Evolutionary conservation across 352 stramenopile genomes (phyloP), one percentile per base, ranked within the genome.

Genomic region (Phytopythium boreale): DNA sequence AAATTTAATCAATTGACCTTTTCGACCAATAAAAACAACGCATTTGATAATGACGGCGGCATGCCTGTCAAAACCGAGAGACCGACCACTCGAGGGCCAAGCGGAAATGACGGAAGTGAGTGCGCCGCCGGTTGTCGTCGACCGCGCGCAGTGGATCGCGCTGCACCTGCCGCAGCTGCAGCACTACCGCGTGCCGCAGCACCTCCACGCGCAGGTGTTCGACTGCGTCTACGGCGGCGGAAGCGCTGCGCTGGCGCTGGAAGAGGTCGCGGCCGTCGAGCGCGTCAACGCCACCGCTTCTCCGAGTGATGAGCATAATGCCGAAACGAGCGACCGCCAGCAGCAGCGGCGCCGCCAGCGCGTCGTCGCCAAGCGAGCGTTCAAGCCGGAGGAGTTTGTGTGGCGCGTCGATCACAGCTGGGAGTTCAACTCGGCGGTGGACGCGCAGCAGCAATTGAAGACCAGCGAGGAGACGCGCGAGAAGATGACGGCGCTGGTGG

Each of bases 81-180:
- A 20, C 39, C 19, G 47, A 53, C 9, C 19, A 52, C n/a, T 52
- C 46, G 46, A 52, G 24, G 46, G n/a, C n/a, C n/a, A n/a, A 12
- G 41, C 4, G 10, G 41, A 36, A 36, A 36, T 36, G 31, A 36
- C 24, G 15, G 10, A 52, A 17, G 3, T 2, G 46, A 11, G 2
- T 19, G 6, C 4, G 34, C 2, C 8, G 49, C 22, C 7, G 49
- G 29, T n/a, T 1, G n/a, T n/a, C 1, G 34, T 24, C 20, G 53
- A 59, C 53, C 53, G 53, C 53, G 53, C 68, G 56, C 50, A 73
- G 22, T 82, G 75, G 75, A 52, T 84, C 9, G 52, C 56, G 61
- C 65, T 72, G 49, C 77, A 87, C 56, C 57, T 71, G 36, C 65
- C 75, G 43, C 77, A 84, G 60, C 60, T 87, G 5, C 37, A 60